These are phyloP conservation scores for Sphaerosporella brunnea DNA, from an alignment of 495 filamentous ascomycete genomes.

Conservation along the genomic window DNA sequence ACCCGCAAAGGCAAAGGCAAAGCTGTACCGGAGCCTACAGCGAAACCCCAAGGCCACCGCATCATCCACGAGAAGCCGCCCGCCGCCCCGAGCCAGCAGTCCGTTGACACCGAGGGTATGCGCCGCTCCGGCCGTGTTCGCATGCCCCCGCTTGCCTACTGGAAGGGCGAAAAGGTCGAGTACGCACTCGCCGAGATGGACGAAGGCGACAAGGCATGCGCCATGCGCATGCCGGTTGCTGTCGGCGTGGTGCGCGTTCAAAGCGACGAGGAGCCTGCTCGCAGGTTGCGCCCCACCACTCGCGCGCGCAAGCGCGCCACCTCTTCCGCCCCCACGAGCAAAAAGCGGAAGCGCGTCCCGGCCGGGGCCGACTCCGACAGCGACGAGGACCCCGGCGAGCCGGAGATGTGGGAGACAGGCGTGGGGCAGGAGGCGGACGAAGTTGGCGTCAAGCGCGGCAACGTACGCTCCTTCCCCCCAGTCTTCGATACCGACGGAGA, in stretches of 20 bases:
- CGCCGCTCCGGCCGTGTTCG: slow-evolving; percentile 40
- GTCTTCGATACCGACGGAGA: slow-evolving; percentile 34
- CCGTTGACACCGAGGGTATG: slow-evolving; percentile 27
- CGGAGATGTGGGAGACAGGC: slow-evolving; percentile 31
- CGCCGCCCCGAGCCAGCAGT: slow-evolving; percentile 7
- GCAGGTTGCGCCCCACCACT: too few relatives aligned
- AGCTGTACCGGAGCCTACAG: neutral
- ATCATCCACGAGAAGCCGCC: slow-evolving; percentile 12
- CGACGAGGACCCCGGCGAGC: slow-evolving; percentile 42
- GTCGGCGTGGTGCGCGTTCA: slow-evolving; percentile 57
- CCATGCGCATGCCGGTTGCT: slow-evolving; percentile 37
- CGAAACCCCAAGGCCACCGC: slow-evolving; percentile 9
- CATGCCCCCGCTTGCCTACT: slow-evolving; percentile 65
- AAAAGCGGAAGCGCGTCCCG: neutral
- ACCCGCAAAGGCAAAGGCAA: slow-evolving; percentile 5
- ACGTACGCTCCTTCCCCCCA: slow-evolving; percentile 37
- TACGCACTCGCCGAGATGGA: slow-evolving; percentile 30
- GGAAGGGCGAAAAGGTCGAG: slow-evolving; percentile 65
- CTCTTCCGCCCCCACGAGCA: neutral
- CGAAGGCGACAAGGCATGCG: slow-evolving; percentile 4
- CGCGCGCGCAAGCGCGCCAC: neutral
- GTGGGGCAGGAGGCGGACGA: slow-evolving; percentile 24
- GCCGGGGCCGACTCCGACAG: slow-evolving; percentile 36
- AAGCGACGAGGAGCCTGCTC: slow-evolving; percentile 28
- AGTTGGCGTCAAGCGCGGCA: slow-evolving; percentile 39